These are phyloP conservation scores for Rhodotorula taiwanensis DNA, from an alignment of 768 basidiomycete species.

Conservation along the genomic window DNA sequence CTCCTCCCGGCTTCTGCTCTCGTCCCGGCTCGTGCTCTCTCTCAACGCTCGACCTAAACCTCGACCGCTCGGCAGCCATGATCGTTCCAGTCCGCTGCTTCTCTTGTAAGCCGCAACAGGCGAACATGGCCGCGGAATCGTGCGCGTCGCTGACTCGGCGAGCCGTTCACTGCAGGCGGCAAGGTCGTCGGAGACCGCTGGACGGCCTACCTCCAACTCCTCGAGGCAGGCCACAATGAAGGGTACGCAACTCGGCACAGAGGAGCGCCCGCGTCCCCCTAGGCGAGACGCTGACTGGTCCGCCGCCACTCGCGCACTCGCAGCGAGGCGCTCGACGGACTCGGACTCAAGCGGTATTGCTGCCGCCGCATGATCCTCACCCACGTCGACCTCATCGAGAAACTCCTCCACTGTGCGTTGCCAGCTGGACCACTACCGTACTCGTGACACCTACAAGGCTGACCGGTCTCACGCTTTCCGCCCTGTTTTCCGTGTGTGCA, in stretches of 20 bases:
- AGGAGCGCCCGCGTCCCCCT: neutral
- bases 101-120: neutral
- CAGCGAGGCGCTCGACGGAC: slow-evolving; percentile 81
- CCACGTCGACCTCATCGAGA: slow-evolving; percentile 95
- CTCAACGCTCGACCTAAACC: neutral
- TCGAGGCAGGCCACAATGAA: slow-evolving; percentile 74
- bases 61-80: slow-evolving; percentile 42
- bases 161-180: slow-evolving; percentile 78
- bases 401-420: slow-evolving; percentile 93
- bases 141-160: neutral
- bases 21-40: neutral
- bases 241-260: slow-evolving; percentile 55
- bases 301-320: neutral
- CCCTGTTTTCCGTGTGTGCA: neutral
- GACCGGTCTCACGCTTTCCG: no score
- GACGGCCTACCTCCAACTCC: slow-evolving; percentile 68
- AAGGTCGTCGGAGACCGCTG: slow-evolving; percentile 97
- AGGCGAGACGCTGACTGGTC: neutral
- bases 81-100: slow-evolving; percentile 77
- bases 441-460: no score
- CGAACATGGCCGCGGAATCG: neutral
- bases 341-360: slow-evolving; percentile 88
- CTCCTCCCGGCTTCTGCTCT: neutral
- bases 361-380: slow-evolving; percentile 95
- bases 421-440: no score